Base-by-base conservation (phyloP, 371 early-diverging fungal species). In the Apophysomyces ossiformis region DNA sequence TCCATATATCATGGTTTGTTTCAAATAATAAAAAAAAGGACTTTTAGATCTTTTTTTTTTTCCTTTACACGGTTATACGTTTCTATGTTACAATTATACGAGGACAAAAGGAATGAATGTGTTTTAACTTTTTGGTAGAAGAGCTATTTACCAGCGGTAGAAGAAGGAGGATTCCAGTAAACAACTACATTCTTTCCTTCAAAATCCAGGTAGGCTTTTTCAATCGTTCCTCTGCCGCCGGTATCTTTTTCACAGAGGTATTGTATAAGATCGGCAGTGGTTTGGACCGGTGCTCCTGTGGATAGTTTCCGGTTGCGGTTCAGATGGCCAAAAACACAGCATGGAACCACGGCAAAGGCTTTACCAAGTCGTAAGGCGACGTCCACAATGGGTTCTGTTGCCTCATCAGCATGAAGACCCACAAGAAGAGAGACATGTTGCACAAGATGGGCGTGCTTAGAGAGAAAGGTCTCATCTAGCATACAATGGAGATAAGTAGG, bases 381-480 rank as follows among this genome's bases (percentile, higher is more conserved):
- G 36, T 83, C 79, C 5, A 88, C 85, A 66, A 88, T 86, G 0
- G 84, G 83, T 11, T 85, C 83, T 1, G 88, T 88, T 0, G 88
- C 88, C 56, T 86, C 83, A 67, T 88, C 88, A 5, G 88, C 77
- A 67, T 88, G 88, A 7, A 88, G 68, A 0, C 88, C 88, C 38
- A 85, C 69, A 35, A 88, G 60, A 7, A 86, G 66, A 1, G 80
- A 73, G 0, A 75, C 69, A 0, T 47, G 58, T 2, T 56, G 54
- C 16, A 87, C 32, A 7, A 82, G 39, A 0, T 72, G 71, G 1
- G 64, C 45, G 50, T 83, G 72, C 4, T 69, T 47, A 7, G 47
- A 37, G 46, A 85, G n/a, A 63, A 87, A 85, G 8, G 36, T 46
- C n/a, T 79, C 78, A 56, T 84, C 77, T 41, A 85, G 47, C 60